Evolutionary conservation across 768 basidiomycete species (phyloP).

Genomic region (Lactarius deliciosus): DNA sequence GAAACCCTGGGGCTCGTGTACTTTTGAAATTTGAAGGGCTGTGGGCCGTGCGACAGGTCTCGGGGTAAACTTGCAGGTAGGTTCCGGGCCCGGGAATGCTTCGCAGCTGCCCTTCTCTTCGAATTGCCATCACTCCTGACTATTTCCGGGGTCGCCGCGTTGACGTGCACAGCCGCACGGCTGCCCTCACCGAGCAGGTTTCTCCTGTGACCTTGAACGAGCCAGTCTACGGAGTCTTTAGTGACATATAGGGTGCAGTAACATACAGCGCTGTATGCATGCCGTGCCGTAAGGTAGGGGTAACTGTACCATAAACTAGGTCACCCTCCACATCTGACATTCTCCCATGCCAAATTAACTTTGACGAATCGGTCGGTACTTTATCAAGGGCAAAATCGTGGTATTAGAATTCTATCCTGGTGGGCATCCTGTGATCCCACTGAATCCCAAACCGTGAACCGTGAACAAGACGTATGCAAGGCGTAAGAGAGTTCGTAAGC

Average conservation of each 20-base stretch:
- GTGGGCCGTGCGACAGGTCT: slow-evolving; percentile 13
- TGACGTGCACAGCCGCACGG: slow-evolving; percentile 20
- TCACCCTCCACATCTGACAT: neutral
- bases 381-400: slow-evolving; percentile 16
- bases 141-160: slow-evolving; percentile 14
- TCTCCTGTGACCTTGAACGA: slow-evolving; percentile 1
- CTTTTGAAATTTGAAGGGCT: neutral
- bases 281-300: neutral
- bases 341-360: slow-evolving; percentile 7
- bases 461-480: slow-evolving; percentile 26
- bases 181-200: neutral
- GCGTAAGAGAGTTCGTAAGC: slow-evolving; percentile 26
- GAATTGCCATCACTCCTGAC: slow-evolving; percentile 5
- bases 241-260: slow-evolving; percentile 12
- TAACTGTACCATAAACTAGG: neutral
- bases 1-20: slow-evolving; percentile 1
- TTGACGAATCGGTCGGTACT: neutral
- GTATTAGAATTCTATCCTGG: slow-evolving; percentile 22
- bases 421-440: slow-evolving; percentile 28
- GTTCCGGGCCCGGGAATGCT: neutral
- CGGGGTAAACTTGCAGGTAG: neutral
- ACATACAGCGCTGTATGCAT: neutral
- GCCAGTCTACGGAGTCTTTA: slow-evolving; percentile 14
- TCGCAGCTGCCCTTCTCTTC: neutral
- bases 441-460: slow-evolving; percentile 12